Conservation (phyloP, 2,329 filamentous ascomycete genomes). For the Penicillium hordei region DNA sequence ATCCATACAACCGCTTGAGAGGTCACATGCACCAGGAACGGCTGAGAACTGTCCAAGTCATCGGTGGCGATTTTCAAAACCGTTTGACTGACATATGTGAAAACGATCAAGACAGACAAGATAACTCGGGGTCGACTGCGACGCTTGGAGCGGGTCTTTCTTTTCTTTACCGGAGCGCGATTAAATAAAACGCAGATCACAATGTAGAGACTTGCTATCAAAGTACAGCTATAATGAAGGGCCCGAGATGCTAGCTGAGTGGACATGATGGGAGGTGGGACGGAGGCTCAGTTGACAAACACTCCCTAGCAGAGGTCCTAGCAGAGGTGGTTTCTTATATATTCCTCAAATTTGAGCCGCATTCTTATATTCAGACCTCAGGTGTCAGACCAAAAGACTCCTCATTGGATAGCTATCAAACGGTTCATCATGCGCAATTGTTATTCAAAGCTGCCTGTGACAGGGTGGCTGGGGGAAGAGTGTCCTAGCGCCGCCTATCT, state of each 20-base stretch:
- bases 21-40: constrained; percentile 12
- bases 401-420: background rate
- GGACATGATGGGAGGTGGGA: constrained; percentile 3
- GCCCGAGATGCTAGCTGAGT: background rate
- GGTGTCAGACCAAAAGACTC: background rate
- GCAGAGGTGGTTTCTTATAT: constrained; percentile 3
- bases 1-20: constrained; percentile 7
- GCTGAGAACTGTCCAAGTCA: constrained; percentile 9
- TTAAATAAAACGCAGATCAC: constrained; percentile 2
- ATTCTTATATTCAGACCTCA: background rate
- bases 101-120: constrained; percentile 1
- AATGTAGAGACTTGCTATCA: constrained; percentile 4
- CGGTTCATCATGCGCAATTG: background rate
- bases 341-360: constrained; percentile 1
- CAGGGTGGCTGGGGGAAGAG: constrained; percentile 8
- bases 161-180: constrained; percentile 2
- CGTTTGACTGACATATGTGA: constrained; percentile 9
- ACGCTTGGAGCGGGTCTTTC: constrained; percentile 1
- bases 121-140: background rate
- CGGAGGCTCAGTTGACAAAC: background rate
- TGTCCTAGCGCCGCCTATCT: background rate
- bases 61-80: constrained; percentile 2
- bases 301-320: background rate
- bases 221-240: constrained; percentile 9
- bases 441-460: background rate